Conservation (phyloP, 2,329 filamentous ascomycete genomes). For the Leptographium procerum region DNA sequence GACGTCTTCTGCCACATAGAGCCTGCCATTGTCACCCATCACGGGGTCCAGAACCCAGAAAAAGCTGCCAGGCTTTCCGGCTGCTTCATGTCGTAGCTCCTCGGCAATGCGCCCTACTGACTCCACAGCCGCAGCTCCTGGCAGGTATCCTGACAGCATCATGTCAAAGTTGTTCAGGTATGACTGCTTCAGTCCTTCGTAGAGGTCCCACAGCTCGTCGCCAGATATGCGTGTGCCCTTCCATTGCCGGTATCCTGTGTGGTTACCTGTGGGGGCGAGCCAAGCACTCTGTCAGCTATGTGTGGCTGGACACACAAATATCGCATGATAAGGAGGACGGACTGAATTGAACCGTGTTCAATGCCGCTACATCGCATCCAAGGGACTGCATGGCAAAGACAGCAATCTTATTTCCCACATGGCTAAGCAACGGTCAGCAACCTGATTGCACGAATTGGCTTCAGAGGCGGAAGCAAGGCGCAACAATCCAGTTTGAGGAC, state of each 20-base stretch:
- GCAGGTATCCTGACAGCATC: slow-evolving; percentile 89
- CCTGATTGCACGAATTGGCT: neutral
- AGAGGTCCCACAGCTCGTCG: slow-evolving; percentile 73
- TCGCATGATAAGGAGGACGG: slow-evolving; percentile 23
- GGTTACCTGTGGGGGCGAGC: slow-evolving; percentile 55
- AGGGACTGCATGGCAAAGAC: slow-evolving; percentile 89
- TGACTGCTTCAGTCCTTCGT: slow-evolving; percentile 71
- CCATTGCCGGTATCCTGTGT: slow-evolving; percentile 83
- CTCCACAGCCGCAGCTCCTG: slow-evolving; percentile 72
- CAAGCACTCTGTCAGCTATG: neutral
- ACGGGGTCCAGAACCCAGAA: slow-evolving; percentile 98
- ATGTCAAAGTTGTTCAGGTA: slow-evolving; percentile 85
- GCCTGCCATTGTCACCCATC: slow-evolving; percentile 88
- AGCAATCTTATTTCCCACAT: slow-evolving; percentile 96
- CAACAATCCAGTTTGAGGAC: neutral
- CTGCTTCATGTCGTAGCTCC: slow-evolving; percentile 60
- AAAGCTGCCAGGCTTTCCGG: slow-evolving; percentile 61
- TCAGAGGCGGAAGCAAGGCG: neutral
- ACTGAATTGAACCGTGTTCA: slow-evolving; percentile 99
- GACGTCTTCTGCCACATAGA: slow-evolving; percentile 87
- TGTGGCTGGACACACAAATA: neutral
- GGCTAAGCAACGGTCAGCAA: slow-evolving; percentile 38
- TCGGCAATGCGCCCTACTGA: slow-evolving; percentile 75
- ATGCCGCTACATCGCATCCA: slow-evolving; percentile 83
- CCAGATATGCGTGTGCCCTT: slow-evolving; percentile 75